phyloP scores from a whole-genome alignment of 768 basidiomycete species.

The Lactarius trivialis region DNA sequence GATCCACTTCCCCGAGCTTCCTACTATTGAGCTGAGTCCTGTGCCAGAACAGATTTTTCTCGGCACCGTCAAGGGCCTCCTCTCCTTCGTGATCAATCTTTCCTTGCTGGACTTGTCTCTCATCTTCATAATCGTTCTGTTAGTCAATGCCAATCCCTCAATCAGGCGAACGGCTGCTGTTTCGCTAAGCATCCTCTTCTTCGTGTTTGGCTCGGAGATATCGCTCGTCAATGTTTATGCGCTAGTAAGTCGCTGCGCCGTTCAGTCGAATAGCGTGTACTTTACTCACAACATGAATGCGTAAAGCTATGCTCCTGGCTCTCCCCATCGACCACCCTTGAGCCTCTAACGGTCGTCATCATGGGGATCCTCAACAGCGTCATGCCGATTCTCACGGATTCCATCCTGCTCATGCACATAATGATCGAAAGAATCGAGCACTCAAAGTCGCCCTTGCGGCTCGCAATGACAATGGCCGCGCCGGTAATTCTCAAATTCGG shows the following conservation, averaged over 20 bases:
- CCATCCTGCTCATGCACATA: constrained; percentile 12
- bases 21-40: constrained; percentile 11
- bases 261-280: no score
- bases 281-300: neutral
- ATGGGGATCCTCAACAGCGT: constrained; percentile 13
- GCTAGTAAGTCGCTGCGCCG: constrained; percentile 5
- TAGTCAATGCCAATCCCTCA: constrained; percentile 9
- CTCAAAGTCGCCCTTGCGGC: constrained; percentile 1
- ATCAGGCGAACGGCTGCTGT: constrained; percentile 2
- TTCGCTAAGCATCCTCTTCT: neutral
- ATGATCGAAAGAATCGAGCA: constrained; percentile 12
- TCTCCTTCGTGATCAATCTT: constrained; percentile 17
- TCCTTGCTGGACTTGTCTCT: constrained; percentile 17
- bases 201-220: constrained; percentile 13
- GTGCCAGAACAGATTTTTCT: constrained; percentile 18
- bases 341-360: constrained; percentile 16
- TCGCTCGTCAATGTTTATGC: constrained; percentile 14
- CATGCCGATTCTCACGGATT: constrained; percentile 10
- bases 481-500: constrained; percentile 15
- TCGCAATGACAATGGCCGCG: constrained; percentile 11
- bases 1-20: neutral
- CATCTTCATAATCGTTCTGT: constrained; percentile 9
- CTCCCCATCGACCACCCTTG: constrained; percentile 13
- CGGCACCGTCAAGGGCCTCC: constrained; percentile 17
- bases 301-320: constrained; percentile 13